A percentile compares a stretch with the other conserved stretches of the same genome.
phyloP scores from a whole-genome alignment of 306 rosid species.

The Carpinus viminea region DNA sequence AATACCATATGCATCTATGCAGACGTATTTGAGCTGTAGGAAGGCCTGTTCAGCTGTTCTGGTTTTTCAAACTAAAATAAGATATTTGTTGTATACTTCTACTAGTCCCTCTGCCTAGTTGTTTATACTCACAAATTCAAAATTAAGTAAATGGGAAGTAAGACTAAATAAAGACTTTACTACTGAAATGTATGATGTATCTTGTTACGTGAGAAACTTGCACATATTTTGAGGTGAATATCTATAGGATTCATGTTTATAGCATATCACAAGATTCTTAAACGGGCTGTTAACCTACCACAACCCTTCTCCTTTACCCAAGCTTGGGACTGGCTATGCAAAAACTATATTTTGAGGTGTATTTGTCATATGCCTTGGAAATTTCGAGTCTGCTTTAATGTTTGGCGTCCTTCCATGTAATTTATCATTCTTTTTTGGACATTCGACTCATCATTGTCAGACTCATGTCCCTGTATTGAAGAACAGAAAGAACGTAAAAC shows the following conservation, averaged over 20 bases:
- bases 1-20: background rate
- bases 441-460: constrained; percentile 16
- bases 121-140: background rate
- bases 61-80: background rate
- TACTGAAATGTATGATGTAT: too few relatives aligned
- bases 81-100: background rate
- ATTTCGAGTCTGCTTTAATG: background rate
- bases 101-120: background rate
- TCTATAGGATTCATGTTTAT: too few relatives aligned
- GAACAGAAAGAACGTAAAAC: constrained; percentile 9
- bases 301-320: too few relatives aligned
- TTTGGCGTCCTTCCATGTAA: background rate
- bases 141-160: background rate
- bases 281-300: too few relatives aligned
- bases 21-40: background rate
- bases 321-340: too few relatives aligned
- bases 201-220: too few relatives aligned
- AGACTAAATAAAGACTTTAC: too few relatives aligned
- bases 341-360: background rate
- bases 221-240: too few relatives aligned
- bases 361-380: background rate
- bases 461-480: constrained; percentile 23
- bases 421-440: background rate
- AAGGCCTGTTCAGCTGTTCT: background rate
- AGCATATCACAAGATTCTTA: too few relatives aligned